Evolutionary conservation across 352 stramenopile genomes (phyloP).

Genomic region (Ochromonadaceae sp.): DNA sequence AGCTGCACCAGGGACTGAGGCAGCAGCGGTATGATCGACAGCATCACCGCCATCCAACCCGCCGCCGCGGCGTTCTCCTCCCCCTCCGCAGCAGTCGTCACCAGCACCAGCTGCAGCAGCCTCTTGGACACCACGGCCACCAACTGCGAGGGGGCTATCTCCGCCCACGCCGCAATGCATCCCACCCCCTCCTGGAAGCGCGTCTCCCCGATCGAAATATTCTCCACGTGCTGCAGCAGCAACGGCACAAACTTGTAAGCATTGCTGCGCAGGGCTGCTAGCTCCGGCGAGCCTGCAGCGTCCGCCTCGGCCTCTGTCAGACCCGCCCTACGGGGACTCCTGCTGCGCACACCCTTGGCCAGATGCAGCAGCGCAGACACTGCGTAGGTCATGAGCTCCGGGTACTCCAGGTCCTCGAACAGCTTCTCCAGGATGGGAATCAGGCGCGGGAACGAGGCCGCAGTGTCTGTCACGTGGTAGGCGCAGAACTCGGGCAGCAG

Average conservation of each 20-base stretch:
- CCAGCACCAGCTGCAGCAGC: constrained; percentile 3
- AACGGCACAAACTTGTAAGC: not conserved
- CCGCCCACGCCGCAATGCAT: not conserved
- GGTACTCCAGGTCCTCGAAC: not conserved
- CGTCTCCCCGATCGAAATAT: not conserved
- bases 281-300: not conserved
- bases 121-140: not conserved
- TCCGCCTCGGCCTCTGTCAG: not conserved
- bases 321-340: too few species aligned
- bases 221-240: not conserved
- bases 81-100: not conserved
- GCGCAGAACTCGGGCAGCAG: constrained; percentile 5
- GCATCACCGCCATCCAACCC: constrained; percentile 8
- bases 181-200: not conserved
- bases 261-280: not conserved
- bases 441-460: not conserved
- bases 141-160: not conserved
- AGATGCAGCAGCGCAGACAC: not conserved
- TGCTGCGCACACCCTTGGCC: not conserved
- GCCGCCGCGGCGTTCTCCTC: not conserved
- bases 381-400: not conserved
- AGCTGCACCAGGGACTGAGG: not conserved
- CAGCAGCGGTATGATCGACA: not conserved
- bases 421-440: not conserved
- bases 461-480: not conserved